Evolutionary conservation across 2,329 filamentous ascomycete species (phyloP).

Genomic region (Monosporascus cannonballus): DNA sequence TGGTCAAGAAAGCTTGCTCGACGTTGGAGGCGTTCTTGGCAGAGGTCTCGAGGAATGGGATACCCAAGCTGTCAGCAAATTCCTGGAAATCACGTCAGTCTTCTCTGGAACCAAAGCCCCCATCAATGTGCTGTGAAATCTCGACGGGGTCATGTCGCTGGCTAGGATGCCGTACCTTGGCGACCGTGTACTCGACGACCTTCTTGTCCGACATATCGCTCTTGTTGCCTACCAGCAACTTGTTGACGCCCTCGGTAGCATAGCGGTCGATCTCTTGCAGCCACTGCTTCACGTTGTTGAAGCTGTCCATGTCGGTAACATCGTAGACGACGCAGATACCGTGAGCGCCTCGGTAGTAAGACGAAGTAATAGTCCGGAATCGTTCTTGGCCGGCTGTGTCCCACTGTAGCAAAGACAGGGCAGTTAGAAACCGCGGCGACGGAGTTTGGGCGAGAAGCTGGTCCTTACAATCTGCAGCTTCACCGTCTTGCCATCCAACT

Average conservation of each 20-base stretch:
- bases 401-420: constrained; percentile 60
- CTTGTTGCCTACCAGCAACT: constrained; percentile 99
- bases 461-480: constrained; percentile 92
- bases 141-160: background rate
- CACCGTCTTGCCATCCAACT: constrained; percentile 98
- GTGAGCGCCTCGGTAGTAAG: constrained; percentile 98
- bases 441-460: constrained; percentile 11
- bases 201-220: constrained; percentile 99
- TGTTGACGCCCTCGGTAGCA: constrained; percentile 98
- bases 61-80: constrained; percentile 96
- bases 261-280: constrained; percentile 99
- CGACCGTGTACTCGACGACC: constrained; percentile 98
- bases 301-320: constrained; percentile 99
- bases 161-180: constrained; percentile 66
- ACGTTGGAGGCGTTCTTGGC: constrained; percentile 99
- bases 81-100: constrained; percentile 52
- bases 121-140: background rate
- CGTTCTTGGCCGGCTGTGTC: constrained; percentile 98
- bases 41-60: constrained; percentile 98
- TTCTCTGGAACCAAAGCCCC: background rate
- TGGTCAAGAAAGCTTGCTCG: constrained; percentile 99
- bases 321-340: constrained; percentile 99
- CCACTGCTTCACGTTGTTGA: constrained; percentile 99
- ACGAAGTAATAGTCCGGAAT: constrained; percentile 99
- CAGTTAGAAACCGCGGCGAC: constrained; percentile 1